Evolutionary conservation across 306 rosid genomes (phyloP).

Genomic region (Acmispon strigosus): DNA sequence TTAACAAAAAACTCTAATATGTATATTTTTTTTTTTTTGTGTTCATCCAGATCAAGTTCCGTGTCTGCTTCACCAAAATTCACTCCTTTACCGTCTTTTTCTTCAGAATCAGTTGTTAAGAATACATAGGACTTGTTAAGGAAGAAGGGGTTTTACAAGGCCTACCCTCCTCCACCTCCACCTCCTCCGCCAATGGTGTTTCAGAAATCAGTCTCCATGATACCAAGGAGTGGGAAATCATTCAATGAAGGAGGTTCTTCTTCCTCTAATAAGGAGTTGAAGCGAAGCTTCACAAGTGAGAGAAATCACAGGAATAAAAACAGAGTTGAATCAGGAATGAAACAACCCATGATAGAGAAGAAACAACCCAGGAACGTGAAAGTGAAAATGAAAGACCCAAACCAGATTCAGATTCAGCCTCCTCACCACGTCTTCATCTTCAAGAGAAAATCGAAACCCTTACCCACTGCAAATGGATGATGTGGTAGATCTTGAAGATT

Average conservation of each 20-base stretch:
- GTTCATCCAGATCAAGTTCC: conserved; percentile 29
- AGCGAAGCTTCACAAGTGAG: conserved; percentile 44
- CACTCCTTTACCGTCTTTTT: conserved; percentile 27
- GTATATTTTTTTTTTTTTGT: too few species aligned
- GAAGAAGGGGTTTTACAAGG: conserved; percentile 46
- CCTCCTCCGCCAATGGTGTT: conserved; percentile 52
- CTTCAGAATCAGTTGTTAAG: conserved; percentile 55
- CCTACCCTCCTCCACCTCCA: conserved; percentile 59
- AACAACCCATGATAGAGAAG: too few species aligned
- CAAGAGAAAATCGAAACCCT: too few species aligned
- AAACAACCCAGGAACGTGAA: too few species aligned
- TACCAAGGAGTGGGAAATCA: conserved; percentile 18
- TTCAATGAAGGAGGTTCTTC: background rate
- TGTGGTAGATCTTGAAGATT: too few species aligned
- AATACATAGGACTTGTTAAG: conserved; percentile 44
- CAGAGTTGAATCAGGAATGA: conserved; percentile 7
- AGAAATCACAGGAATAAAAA: background rate
- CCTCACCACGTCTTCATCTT: too few species aligned
- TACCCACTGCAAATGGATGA: too few species aligned
- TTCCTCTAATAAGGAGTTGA: conserved; percentile 34
- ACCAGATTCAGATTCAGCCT: too few species aligned
- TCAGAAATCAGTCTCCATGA: conserved; percentile 38
- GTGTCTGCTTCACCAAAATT: conserved; percentile 27
- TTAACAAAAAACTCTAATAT: too few species aligned
- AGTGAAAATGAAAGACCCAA: too few species aligned